Evolutionary conservation across 176 grass and related monocot species (phyloP).

Genomic region (Aegilops tauschii): DNA sequence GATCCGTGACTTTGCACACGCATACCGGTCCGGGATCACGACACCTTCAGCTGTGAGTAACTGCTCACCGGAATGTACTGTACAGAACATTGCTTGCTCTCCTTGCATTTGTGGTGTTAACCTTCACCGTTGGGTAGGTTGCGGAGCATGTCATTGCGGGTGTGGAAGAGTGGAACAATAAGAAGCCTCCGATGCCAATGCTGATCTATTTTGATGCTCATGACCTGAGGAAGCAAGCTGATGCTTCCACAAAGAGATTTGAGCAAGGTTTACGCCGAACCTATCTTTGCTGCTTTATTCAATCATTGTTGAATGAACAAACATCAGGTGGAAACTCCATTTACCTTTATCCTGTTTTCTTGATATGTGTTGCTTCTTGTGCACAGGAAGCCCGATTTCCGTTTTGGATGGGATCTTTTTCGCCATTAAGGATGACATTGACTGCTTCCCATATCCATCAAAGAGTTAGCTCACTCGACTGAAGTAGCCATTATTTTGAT

Average conservation of each 20-base stretch:
- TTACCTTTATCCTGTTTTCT: not conserved
- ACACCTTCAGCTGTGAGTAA: constrained; percentile 65
- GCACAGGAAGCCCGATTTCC: constrained; percentile 60
- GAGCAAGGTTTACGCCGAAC: constrained; percentile 41
- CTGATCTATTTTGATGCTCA: constrained; percentile 65
- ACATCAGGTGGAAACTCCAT: not conserved
- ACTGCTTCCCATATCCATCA: constrained; percentile 88
- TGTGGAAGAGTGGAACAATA: constrained; percentile 67
- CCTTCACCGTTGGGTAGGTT: constrained; percentile 41
- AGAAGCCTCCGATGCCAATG: constrained; percentile 73
- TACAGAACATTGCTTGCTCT: not conserved
- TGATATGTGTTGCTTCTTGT: constrained; percentile 16
- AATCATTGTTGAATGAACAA: not conserved
- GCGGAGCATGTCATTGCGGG: constrained; percentile 70
- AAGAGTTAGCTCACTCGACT: constrained; percentile 50
- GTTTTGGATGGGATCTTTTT: constrained; percentile 88
- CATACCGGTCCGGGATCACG: constrained; percentile 59
- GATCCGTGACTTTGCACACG: constrained; percentile 85
- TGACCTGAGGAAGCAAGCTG: constrained; percentile 80
- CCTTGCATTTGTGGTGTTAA: not conserved
- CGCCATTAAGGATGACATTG: constrained; percentile 93
- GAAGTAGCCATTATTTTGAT: not conserved
- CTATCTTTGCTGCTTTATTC: not conserved
- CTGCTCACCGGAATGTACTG: not conserved
- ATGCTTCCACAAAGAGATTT: constrained; percentile 81